phyloP scores from a whole-genome alignment of 352 stramenopile species.

The Elongisporangium anandrum region DNA sequence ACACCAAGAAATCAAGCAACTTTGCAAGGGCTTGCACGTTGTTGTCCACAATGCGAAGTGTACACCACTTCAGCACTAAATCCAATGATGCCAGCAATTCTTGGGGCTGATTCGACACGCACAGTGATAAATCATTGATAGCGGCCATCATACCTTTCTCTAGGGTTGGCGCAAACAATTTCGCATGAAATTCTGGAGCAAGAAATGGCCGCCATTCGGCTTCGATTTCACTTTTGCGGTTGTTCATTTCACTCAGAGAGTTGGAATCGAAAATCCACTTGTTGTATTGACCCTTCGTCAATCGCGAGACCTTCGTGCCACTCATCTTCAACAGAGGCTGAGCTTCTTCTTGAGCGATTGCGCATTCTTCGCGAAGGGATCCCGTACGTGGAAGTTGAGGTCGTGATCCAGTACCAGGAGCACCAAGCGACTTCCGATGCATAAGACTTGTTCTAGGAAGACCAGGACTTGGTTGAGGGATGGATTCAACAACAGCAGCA shows the following conservation, averaged over 20 bases:
- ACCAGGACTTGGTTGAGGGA: neutral
- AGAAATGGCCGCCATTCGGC: slow-evolving; percentile 74
- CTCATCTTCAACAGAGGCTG: slow-evolving; percentile 57
- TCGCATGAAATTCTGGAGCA: slow-evolving; percentile 58
- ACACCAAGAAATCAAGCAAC: slow-evolving; percentile 75
- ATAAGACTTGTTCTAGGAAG: neutral
- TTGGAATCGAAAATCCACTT: slow-evolving; percentile 84
- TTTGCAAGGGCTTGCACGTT: slow-evolving; percentile 85
- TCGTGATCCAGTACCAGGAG: neutral
- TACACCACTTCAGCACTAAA: slow-evolving; percentile 83
- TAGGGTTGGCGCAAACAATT: slow-evolving; percentile 72
- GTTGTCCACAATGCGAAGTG: slow-evolving; percentile 82
- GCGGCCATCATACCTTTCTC: slow-evolving; percentile 84
- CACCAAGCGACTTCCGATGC: neutral
- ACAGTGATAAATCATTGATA: slow-evolving; percentile 69
- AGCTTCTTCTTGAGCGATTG: slow-evolving; percentile 10
- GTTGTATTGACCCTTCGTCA: slow-evolving; percentile 69
- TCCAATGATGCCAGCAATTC: slow-evolving; percentile 71
- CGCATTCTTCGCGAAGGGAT: slow-evolving; percentile 1
- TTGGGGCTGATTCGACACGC: slow-evolving; percentile 52
- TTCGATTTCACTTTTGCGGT: slow-evolving; percentile 70
- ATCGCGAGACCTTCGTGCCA: slow-evolving; percentile 43
- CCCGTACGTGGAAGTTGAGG: neutral
- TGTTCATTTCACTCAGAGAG: slow-evolving; percentile 58
- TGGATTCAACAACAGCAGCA: neutral